Conservation (phyloP, 371 early-diverging fungal genomes). For the Haplosporangium sp. region DNA sequence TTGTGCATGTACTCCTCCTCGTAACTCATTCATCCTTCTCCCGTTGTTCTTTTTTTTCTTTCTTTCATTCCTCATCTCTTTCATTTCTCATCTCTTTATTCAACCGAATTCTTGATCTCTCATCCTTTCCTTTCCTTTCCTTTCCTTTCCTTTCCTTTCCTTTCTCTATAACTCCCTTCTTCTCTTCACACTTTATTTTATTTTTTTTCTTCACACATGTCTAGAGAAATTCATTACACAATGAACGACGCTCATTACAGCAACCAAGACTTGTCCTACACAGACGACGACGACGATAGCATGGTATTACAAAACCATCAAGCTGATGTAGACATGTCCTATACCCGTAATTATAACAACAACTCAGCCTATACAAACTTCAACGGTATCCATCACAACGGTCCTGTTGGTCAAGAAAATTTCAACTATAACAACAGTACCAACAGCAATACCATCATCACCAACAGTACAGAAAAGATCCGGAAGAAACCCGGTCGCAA, state of each 20-base stretch:
- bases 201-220: neutral
- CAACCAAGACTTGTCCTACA: slow-evolving; percentile 8
- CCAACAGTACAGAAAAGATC: slow-evolving; percentile 18
- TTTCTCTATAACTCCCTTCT: neutral
- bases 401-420: neutral
- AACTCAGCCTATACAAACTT: neutral
- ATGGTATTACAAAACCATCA: slow-evolving; percentile 21
- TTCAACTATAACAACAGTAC: neutral
- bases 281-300: slow-evolving; percentile 22
- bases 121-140: neutral
- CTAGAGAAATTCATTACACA: neutral
- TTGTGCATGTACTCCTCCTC: too few relatives aligned
- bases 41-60: too few relatives aligned
- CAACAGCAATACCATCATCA: neutral
- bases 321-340: slow-evolving; percentile 25
- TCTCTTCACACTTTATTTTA: neutral
- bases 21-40: too few relatives aligned
- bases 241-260: slow-evolving; percentile 12
- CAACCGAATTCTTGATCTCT: neutral
- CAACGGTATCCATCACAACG: neutral
- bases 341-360: neutral
- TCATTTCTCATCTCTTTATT: neutral
- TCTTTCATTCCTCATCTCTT: neutral
- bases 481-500: slow-evolving; percentile 85
- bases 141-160: neutral